Conservation (phyloP, 441 rosid species). For the Bocquillonia castaneifolia region DNA sequence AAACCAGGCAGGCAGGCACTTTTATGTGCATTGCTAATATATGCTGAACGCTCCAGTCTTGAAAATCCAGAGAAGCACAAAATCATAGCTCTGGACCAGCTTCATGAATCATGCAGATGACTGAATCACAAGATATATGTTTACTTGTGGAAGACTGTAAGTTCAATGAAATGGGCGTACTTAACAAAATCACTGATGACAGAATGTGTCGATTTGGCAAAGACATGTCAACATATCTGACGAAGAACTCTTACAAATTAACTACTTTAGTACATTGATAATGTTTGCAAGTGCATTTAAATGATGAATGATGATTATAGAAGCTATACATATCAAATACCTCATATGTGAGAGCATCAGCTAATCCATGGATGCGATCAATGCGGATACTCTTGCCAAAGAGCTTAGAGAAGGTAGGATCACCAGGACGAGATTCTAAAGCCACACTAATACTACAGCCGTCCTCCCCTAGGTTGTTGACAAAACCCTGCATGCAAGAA, state of each 20-base stretch:
- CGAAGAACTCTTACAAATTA: not conserved
- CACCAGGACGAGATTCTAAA: conserved; percentile 93
- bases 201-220: not conserved
- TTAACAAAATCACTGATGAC: not conserved
- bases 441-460: conserved; percentile 91
- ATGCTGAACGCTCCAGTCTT: conserved; percentile 3
- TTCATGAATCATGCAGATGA: not conserved
- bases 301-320: not conserved
- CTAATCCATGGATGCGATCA: conserved; percentile 87
- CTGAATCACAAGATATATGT: not conserved
- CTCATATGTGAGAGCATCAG: conserved; percentile 89
- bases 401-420: conserved; percentile 92
- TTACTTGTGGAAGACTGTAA: not conserved
- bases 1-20: not conserved
- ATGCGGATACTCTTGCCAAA: conserved; percentile 82
- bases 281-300: not conserved
- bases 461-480: conserved; percentile 88
- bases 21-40: not conserved
- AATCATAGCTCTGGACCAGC: not conserved
- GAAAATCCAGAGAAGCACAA: not conserved
- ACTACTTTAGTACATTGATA: not conserved
- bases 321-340: conserved; percentile 33
- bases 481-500: conserved; percentile 85
- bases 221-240: not conserved
- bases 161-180: not conserved